Percentiles rank a stretch among this genome's conserved stretches.
Evolutionary conservation across 2,329 filamentous ascomycete genomes (phyloP).

Genomic region (Blastomyces emzantsi): DNA sequence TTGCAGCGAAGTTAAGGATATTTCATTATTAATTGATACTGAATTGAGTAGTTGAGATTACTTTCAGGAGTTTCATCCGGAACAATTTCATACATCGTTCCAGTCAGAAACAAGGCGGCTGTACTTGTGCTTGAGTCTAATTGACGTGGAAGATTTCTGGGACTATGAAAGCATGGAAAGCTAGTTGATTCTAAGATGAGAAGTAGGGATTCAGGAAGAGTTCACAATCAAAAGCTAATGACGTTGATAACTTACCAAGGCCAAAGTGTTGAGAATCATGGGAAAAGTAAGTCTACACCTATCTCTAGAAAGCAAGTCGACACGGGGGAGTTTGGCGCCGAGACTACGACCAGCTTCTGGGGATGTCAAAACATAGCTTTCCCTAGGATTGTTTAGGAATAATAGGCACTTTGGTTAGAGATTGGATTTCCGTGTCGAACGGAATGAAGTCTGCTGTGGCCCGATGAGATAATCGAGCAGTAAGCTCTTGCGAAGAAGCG

Average conservation of each 20-base stretch:
- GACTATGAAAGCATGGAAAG: constrained; percentile 21
- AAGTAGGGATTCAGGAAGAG: not conserved
- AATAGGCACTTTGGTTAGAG: constrained; percentile 17
- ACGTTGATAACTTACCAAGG: not conserved
- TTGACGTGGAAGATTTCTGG: constrained; percentile 17
- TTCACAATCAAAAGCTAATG: not conserved
- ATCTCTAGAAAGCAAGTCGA: not conserved
- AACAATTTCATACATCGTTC: constrained; percentile 23
- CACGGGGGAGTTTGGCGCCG: constrained; percentile 11
- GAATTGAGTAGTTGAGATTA: constrained; percentile 10
- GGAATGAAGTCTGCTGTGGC: constrained; percentile 19
- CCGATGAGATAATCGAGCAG: constrained; percentile 19
- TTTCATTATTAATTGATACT: not conserved
- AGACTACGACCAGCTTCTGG: constrained; percentile 19
- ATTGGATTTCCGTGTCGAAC: constrained; percentile 17
- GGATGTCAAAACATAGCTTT: constrained; percentile 20
- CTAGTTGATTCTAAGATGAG: constrained; percentile 16
- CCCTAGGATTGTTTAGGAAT: constrained; percentile 19
- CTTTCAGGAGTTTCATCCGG: constrained; percentile 23
- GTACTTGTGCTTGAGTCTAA: constrained; percentile 21
- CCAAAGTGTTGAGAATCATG: constrained; percentile 6
- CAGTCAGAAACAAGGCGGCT: constrained; percentile 19
- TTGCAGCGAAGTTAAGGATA: constrained; percentile 11
- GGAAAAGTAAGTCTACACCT: constrained; percentile 7
- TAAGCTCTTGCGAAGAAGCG: not conserved